These are phyloP conservation scores for Cyamopsis tetragonoloba DNA, from an alignment of 306 rosid species.

Conservation along the genomic window DNA sequence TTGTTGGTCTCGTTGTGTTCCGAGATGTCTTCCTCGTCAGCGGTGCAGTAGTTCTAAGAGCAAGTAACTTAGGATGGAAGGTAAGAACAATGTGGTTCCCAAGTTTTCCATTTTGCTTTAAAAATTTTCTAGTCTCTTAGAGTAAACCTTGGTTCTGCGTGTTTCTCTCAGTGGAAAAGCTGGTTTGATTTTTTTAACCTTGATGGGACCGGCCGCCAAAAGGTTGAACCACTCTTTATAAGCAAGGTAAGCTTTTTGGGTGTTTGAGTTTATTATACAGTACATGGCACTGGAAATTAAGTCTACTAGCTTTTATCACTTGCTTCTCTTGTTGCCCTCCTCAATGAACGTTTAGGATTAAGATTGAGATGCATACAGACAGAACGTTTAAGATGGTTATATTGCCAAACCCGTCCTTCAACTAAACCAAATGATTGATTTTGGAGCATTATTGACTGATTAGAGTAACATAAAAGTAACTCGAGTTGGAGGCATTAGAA, in stretches of 20 bases:
- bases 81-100: conserved; percentile 34
- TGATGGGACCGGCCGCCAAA: conserved; percentile 61
- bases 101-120: conserved; percentile 11
- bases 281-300: not conserved
- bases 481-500: not conserved
- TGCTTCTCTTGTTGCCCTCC: not conserved
- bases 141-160: conserved; percentile 20
- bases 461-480: not conserved
- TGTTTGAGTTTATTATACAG: not conserved
- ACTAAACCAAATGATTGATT: not conserved
- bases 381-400: not conserved
- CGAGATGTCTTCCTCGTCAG: conserved; percentile 84
- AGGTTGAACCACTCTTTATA: conserved; percentile 82
- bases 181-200: conserved; percentile 77
- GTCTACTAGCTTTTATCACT: conserved; percentile 11
- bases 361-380: not conserved
- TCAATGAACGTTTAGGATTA: conserved; percentile 5
- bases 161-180: conserved; percentile 67
- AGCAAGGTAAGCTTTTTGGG: conserved; percentile 66
- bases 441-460: not conserved
- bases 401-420: not conserved
- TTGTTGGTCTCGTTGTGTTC: conserved; percentile 77
- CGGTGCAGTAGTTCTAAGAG: conserved; percentile 77
- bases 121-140: not conserved
- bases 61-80: conserved; percentile 79